Percentiles rank a stretch among this genome's conserved stretches.
Conservation (phyloP, 768 basidiomycete genomes). For the Macrolepiota albuminosa region DNA sequence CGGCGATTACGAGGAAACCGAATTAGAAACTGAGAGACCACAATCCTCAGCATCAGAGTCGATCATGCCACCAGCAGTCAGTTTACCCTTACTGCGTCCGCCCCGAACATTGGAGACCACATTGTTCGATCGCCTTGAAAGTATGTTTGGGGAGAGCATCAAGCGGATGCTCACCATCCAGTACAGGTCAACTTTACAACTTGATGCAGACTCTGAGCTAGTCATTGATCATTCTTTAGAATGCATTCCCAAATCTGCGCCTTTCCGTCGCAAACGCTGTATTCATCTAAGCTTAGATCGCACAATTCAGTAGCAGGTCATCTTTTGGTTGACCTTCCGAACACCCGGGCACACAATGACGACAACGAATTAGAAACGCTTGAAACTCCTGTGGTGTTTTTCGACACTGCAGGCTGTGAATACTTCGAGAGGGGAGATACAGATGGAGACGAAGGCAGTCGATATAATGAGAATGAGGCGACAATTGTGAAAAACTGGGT, state of each 20-base stretch:
- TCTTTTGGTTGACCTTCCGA: slow-evolving; percentile 67
- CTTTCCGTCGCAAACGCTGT: slow-evolving; percentile 84
- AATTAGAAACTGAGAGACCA: background rate
- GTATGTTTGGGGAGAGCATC: slow-evolving; percentile 77
- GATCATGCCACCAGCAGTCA: slow-evolving; percentile 10
- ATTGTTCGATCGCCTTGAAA: slow-evolving; percentile 87
- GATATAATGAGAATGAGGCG: slow-evolving; percentile 94
- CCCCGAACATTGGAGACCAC: slow-evolving; percentile 82
- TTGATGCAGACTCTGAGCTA: background rate
- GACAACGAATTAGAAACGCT: slow-evolving; percentile 73
- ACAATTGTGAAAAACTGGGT: slow-evolving; percentile 82
- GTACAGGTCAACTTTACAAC: slow-evolving; percentile 56
- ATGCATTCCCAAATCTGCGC: slow-evolving; percentile 86
- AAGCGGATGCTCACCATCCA: slow-evolving; percentile 88
- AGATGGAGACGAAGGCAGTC: slow-evolving; percentile 83
- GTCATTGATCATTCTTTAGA: slow-evolving; percentile 29
- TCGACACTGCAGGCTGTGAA: slow-evolving; percentile 92
- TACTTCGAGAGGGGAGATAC: slow-evolving; percentile 83
- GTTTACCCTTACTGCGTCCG: slow-evolving; percentile 35
- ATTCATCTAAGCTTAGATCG: slow-evolving; percentile 64
- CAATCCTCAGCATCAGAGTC: background rate
- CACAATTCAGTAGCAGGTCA: slow-evolving; percentile 68
- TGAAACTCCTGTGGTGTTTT: slow-evolving; percentile 80
- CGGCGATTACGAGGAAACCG: background rate
- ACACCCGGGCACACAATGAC: slow-evolving; percentile 43